Percentiles rank a stretch among this genome's conserved stretches.
Evolutionary conservation across 1,284 basidiomycete species (phyloP).

Genomic region (Rhodotorula sp.): DNA sequence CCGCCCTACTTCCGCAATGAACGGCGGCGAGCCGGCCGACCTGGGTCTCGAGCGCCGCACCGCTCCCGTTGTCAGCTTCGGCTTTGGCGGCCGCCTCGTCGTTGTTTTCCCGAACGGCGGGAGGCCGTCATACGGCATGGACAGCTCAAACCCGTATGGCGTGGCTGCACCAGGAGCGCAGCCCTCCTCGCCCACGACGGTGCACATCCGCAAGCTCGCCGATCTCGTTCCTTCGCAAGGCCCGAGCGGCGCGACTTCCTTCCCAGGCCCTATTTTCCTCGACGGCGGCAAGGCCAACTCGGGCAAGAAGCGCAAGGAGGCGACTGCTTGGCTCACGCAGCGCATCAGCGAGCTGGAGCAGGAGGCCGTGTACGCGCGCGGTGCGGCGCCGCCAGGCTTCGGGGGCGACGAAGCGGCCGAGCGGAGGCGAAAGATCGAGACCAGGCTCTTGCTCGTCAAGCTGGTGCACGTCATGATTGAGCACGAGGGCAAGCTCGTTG

Average conservation of each 20-base stretch:
- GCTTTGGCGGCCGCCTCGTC: conserved; percentile 82
- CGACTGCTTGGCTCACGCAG: conserved; percentile 73
- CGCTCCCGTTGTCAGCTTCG: conserved; percentile 80
- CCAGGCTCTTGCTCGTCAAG: conserved; percentile 72
- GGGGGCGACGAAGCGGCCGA: conserved; percentile 48
- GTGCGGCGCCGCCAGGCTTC: conserved; percentile 19
- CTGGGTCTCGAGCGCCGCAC: conserved; percentile 58
- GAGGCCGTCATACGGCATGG: conserved; percentile 61
- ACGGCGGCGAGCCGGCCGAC: conserved; percentile 66
- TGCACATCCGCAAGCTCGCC: conserved; percentile 68
- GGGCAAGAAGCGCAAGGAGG: conserved; percentile 76
- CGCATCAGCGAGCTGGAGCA: conserved; percentile 73
- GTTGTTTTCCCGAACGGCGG: conserved; percentile 70
- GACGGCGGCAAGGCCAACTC: conserved; percentile 63
- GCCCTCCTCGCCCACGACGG: conserved; percentile 49
- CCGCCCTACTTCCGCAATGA: conserved; percentile 39
- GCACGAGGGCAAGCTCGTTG: conserved; percentile 78
- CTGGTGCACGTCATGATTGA: conserved; percentile 77
- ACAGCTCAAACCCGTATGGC: conserved; percentile 62
- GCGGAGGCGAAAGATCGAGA: conserved; percentile 67
- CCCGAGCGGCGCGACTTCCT: conserved; percentile 53
- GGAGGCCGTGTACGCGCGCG: conserved; percentile 64
- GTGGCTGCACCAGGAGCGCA: conserved; percentile 63
- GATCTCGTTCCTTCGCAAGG: conserved; percentile 61
- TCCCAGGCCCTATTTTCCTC: conserved; percentile 81